Evolutionary conservation across 352 stramenopile genomes (phyloP), one percentile per base, ranked within the genome.

Genomic region (Pythium myriotylum): DNA sequence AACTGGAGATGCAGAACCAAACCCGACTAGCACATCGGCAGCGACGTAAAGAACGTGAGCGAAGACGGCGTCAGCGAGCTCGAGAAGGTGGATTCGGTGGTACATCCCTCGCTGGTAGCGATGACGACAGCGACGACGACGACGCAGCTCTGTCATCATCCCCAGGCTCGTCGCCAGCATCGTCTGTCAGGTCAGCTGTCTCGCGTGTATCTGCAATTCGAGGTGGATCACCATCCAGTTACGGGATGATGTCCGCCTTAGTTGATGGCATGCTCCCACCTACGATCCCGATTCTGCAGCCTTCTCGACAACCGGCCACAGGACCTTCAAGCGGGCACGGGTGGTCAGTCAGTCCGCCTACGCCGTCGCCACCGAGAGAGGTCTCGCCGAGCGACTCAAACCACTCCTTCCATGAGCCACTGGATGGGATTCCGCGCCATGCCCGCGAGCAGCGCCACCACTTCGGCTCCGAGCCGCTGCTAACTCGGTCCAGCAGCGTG

Each of bases 271-370:
- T 47, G 16, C 26, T 71, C 9, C 64, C 57, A 9, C 64, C 64
- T 6, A 66, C 64, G 4, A 62, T 71, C 24, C 64, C 64, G 16
- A 71, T 71, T 20, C 27, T 71, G 2, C 56, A 66, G 52, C 64
- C 64, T 17, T 48, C 64, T 0, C 33, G 64, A 10, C 64, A 71
- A 39, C 64, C 64, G 24, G 33, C 62, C 20, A 40, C 35, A 4
- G 64, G 64, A 14, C 27, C 46, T 1, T 63, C 56, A 3, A 71
- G 64, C 26, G 64, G 64, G 14, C 64, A 71, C 57, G 64, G 64
- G 23, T 71, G 64, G 64, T 64, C 53, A 4, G 51, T 71, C 17
- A 60, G 48, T 39, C 46, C 56, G 20, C 41, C 50, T 14, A 35
- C 63, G 16, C 49, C 56, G 3, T 61, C 63, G 1, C 55, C 55